Conservation (phyloP, 345 rosid genomes). For the Rhizophora mangle region DNA sequence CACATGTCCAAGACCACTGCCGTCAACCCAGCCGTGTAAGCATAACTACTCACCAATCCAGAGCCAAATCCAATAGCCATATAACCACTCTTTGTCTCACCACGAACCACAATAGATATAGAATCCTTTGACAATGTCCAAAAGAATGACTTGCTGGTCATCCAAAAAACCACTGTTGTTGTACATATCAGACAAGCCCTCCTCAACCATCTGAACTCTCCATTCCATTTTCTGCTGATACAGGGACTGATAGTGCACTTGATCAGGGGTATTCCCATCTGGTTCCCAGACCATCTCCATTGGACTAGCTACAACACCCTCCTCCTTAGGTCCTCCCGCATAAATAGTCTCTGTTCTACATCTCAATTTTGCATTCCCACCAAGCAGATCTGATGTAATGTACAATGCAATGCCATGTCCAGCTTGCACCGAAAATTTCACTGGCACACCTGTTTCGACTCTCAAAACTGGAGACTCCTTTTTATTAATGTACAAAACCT, state of each 20-base stretch:
- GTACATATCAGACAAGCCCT: slow-evolving; percentile 91
- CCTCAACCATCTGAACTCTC: slow-evolving; percentile 92
- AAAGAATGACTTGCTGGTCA: slow-evolving; percentile 92
- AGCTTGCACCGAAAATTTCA: slow-evolving; percentile 59
- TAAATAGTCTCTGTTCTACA: slow-evolving; percentile 68
- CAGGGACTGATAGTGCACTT: slow-evolving; percentile 76
- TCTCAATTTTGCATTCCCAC: slow-evolving; percentile 86
- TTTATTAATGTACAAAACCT: slow-evolving; percentile 63
- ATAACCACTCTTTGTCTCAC: slow-evolving; percentile 92
- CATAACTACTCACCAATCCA: slow-evolving; percentile 72
- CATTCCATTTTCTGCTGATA: slow-evolving; percentile 91
- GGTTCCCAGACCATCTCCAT: slow-evolving; percentile 80
- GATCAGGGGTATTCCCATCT: slow-evolving; percentile 86
- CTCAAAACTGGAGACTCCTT: slow-evolving; percentile 68
- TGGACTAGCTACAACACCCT: slow-evolving; percentile 76
- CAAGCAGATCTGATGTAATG: slow-evolving; percentile 79
- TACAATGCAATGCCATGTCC: slow-evolving; percentile 72
- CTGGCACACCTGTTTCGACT: slow-evolving; percentile 74
- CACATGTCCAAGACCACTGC: slow-evolving; percentile 65
- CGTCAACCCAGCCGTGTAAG: slow-evolving; percentile 88
- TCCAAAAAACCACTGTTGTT: slow-evolving; percentile 78
- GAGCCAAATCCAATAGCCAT: slow-evolving; percentile 85
- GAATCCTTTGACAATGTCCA: slow-evolving; percentile 69
- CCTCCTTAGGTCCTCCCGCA: slow-evolving; percentile 83
- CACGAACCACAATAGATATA: slow-evolving; percentile 81